Percentiles rank a stretch among this genome's conserved stretches.
phyloP scores from a whole-genome alignment of 306 rosid genomes.

The Ormosia semicastrata region DNA sequence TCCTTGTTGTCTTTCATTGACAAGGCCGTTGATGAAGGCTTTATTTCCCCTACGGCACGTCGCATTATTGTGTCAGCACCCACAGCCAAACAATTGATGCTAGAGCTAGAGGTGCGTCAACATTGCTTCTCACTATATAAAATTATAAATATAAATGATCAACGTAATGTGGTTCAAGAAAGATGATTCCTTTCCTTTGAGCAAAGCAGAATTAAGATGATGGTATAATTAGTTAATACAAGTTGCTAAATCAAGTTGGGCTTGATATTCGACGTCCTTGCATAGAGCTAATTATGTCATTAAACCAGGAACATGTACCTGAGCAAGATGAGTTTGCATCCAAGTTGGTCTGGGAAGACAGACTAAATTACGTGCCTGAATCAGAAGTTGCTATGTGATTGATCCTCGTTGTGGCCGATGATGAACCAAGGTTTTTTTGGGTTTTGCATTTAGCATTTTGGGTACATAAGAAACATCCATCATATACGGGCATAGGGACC shows the following conservation, averaged over 20 bases:
- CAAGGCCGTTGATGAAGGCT: conserved; percentile 84
- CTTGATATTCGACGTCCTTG: background rate
- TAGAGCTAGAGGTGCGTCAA: conserved; percentile 54
- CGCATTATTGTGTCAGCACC: conserved; percentile 81
- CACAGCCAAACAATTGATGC: conserved; percentile 62
- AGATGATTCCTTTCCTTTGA: background rate
- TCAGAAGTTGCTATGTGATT: conserved; percentile 56
- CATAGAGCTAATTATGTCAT: background rate
- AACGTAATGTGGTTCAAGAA: background rate
- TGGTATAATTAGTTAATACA: background rate
- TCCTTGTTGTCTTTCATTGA: conserved; percentile 67
- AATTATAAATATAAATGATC: background rate
- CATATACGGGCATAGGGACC: conserved; percentile 29
- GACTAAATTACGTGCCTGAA: conserved; percentile 51
- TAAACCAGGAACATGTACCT: conserved; percentile 54
- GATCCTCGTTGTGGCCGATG: background rate
- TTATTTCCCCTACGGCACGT: conserved; percentile 71
- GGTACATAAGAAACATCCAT: conserved; percentile 29
- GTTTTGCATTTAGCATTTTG: background rate
- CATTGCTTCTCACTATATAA: background rate
- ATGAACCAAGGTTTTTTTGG: conserved; percentile 30
- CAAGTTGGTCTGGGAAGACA: conserved; percentile 80
- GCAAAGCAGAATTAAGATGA: background rate
- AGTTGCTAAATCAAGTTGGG: background rate
- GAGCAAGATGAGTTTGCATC: conserved; percentile 69